Base-by-base conservation (phyloP, 2,329 filamentous ascomycete species). In the Phialemonium atrogriseum region DNA sequence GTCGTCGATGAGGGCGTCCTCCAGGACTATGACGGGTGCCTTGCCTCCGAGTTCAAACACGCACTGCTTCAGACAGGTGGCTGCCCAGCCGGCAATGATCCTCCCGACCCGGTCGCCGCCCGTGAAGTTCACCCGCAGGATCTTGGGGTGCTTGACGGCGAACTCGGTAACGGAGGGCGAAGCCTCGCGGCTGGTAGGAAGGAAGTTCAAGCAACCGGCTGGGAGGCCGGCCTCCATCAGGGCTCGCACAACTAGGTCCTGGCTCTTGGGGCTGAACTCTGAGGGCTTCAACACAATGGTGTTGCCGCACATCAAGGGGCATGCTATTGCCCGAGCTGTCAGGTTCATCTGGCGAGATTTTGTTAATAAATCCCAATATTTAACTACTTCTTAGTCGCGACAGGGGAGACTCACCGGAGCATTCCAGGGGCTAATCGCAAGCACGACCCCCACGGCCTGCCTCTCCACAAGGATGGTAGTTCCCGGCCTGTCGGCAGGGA, bases 1-100 rank as follows among this genome's bases (percentile, higher is more conserved):
- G 23, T 68, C 64, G 13, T 77, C 63, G 25, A 84, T 43, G 44
- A 84, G 64, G 10, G 80, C 80, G 49, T 84, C 80, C 22, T 78
- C 72, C 41, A 79, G 66, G 2, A 84, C 70, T 33, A 84, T 68
- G 2, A 75, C 70, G 2, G 71, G 71, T 1, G 77, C 76, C 49
- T 84, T 85, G 25, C 80, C 80, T 4, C 80, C 80, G 1, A 84
- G 63, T 51, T 85, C 80, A 49, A 84, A 64, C 4, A 84, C 59
- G 14, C 75, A 66, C 0, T 77, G 78, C 59, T 84, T 85, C 29
- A 83, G 60, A 48, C 74, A 58, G 46, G 77, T 73, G 11, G 77
- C 79, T 1, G 77, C 75, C 17, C 68, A 64, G 10, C 62, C 59
- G 3, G 73, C 77, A 38, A 84, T 70, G 46, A 81, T 77, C 14